Percentiles rank a stretch among this genome's conserved stretches.
Evolutionary conservation across 768 basidiomycete genomes (phyloP).

Genomic region (Pleurotus tuoliensis): DNA sequence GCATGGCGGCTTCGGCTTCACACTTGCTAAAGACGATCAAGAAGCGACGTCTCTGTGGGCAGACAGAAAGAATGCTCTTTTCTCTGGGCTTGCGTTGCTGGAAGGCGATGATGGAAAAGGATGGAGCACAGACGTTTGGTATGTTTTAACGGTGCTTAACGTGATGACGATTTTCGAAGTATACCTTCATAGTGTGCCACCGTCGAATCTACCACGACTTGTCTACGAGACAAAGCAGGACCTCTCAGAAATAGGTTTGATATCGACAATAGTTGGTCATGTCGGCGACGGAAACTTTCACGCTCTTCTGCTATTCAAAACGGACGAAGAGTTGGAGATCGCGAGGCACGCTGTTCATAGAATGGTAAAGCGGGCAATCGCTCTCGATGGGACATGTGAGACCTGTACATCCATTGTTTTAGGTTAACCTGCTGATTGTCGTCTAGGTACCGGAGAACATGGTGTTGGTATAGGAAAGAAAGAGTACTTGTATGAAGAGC

Average conservation of each 20-base stretch:
- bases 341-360: constrained; percentile 47
- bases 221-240: constrained; percentile 73
- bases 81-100: constrained; percentile 49
- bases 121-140: constrained; percentile 81
- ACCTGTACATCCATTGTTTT: background rate
- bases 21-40: constrained; percentile 55
- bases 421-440: background rate
- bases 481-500: constrained; percentile 72
- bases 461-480: constrained; percentile 86
- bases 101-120: constrained; percentile 46
- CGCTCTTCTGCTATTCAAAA: constrained; percentile 54
- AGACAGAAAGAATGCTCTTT: constrained; percentile 68
- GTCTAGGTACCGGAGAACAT: constrained; percentile 73
- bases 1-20: constrained; percentile 66
- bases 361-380: constrained; percentile 67
- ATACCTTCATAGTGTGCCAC: constrained; percentile 41
- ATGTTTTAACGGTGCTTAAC: constrained; percentile 3
- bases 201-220: constrained; percentile 61
- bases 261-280: constrained; percentile 69
- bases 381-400: constrained; percentile 74
- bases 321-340: constrained; percentile 45
- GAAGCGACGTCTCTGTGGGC: constrained; percentile 74
- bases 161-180: background rate
- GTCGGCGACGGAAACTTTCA: constrained; percentile 65
- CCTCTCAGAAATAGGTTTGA: constrained; percentile 48